Percentiles rank a stretch among this genome's conserved stretches.
These are phyloP conservation scores for Ambrosia hybrid DNA, from an alignment of 140 eudicot genomes.

Conservation along the genomic window DNA sequence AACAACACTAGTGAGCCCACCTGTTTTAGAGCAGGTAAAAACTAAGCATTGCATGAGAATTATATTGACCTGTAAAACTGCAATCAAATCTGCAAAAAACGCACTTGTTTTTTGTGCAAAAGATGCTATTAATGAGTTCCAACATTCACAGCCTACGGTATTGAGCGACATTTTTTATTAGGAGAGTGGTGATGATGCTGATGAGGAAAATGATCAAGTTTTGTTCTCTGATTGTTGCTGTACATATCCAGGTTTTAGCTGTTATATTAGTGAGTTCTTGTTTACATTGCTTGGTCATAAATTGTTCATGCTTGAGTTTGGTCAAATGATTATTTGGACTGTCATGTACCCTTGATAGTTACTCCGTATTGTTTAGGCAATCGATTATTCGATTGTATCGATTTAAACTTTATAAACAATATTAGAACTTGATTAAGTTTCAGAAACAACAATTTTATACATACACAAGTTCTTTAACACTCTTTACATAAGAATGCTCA, in stretches of 20 bases:
- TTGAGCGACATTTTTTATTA: conserved; percentile 32
- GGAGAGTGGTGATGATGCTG: conserved; percentile 27
- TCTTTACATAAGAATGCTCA: not conserved
- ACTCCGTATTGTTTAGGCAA: too few species aligned
- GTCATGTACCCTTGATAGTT: too few species aligned
- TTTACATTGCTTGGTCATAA: too few species aligned
- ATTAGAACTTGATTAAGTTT: not conserved
- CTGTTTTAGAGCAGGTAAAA: conserved; percentile 77
- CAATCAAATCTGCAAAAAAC: conserved; percentile 65
- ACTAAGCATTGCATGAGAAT: conserved; percentile 82
- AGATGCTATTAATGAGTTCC: conserved; percentile 64
- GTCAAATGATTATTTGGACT: too few species aligned
- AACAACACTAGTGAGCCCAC: conserved; percentile 64
- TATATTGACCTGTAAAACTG: conserved; percentile 70
- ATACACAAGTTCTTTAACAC: not conserved
- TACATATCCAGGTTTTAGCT: not conserved
- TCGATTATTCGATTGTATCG: too few species aligned
- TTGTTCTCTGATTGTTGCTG: not conserved
- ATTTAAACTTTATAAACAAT: not conserved
- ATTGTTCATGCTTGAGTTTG: too few species aligned
- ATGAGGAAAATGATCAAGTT: conserved; percentile 32
- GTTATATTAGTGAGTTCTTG: conserved; percentile 14
- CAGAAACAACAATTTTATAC: not conserved
- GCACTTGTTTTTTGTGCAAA: conserved; percentile 64
- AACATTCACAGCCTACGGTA: conserved; percentile 37